Base-by-base conservation (phyloP, 148 eudicot species). In the Hydrangea macrophylla region DNA sequence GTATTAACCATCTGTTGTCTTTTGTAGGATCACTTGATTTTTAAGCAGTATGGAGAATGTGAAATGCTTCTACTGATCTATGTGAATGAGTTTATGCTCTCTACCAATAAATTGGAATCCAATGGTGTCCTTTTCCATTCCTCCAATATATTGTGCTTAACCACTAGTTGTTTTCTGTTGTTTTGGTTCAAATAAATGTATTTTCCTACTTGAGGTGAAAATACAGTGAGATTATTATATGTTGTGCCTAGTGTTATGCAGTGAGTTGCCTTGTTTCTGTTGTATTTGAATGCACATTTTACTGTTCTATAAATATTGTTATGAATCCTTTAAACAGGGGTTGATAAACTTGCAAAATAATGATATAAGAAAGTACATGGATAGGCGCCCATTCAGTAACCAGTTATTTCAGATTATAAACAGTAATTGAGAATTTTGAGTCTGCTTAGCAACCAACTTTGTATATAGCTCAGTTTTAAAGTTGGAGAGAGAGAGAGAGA, bases 11-110 rank as follows among this genome's bases (percentile, higher is more conserved):
- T 40, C 13, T 40, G 9, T 11, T 13, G 48, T 42, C 17, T 9
- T 35, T 55, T 67, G 70, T 60, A 67, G 70, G 48, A 36, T 67
- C 33, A 18, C 17, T 13, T 67, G 50, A 66, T 33, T 12, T 55
- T 35, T n/a, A n/a, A n/a, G 70, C 12, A 33, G 51, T 28, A 30
- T 1, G 2, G 44, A 65, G 27, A 20, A 50, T 32, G 59, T 17
- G 33, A 22, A n/a, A 32, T 32, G 33, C 6, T 15, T 33, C 6
- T 3, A 17, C 7, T 10, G 6, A 0, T 15, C 39, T 7, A 10
- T 23, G 13, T 64, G 57, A 31, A 3, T 58, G 32, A 53, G 45
- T 44, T 20, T 15, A 3, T 22, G 9, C 55, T 45, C 7, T 20
- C 9, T 35, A 31, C 45, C 25, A 35, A 54, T 54, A 54, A 66